These are phyloP conservation scores for Aquilaria yunnanensis DNA, from an alignment of 345 rosid genomes.

Conservation along the genomic window DNA sequence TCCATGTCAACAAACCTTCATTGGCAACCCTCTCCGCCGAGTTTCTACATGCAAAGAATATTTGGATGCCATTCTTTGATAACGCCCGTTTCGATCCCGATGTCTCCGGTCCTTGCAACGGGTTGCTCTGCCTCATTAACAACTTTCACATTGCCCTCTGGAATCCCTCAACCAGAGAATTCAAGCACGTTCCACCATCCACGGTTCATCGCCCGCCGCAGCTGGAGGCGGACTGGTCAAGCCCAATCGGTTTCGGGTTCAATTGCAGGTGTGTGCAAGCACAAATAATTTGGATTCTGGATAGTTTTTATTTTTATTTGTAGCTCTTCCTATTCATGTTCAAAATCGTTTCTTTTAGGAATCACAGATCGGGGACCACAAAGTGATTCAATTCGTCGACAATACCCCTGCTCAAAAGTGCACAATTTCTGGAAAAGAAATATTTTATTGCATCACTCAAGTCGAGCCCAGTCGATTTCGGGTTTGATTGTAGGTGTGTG, in stretches of 20 bases:
- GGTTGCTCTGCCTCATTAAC: too few relatives aligned
- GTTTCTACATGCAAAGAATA: not conserved
- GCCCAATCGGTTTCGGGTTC: not conserved
- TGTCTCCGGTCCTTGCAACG: too few relatives aligned
- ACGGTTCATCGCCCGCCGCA: not conserved
- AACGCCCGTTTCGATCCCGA: not conserved
- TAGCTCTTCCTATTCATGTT: too few relatives aligned
- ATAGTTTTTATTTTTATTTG: too few relatives aligned
- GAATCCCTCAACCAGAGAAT: too few relatives aligned
- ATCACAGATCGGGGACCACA: not conserved
- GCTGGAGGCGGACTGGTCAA: not conserved
- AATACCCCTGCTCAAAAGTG: not conserved
- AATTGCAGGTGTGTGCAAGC: too few relatives aligned
- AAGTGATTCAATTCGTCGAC: not conserved
- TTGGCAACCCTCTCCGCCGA: not conserved
- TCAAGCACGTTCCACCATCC: not conserved
- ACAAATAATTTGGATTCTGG: too few relatives aligned
- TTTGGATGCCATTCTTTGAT: not conserved
- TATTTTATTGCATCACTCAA: not conserved
- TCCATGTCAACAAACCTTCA: too few relatives aligned
- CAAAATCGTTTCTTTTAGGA: too few relatives aligned
- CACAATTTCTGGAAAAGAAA: too few relatives aligned
- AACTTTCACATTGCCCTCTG: too few relatives aligned
- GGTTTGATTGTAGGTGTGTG: too few relatives aligned
- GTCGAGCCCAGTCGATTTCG: not conserved